Evolutionary conservation across 352 stramenopile species (phyloP).

Genomic region (Phytophthora idaei): DNA sequence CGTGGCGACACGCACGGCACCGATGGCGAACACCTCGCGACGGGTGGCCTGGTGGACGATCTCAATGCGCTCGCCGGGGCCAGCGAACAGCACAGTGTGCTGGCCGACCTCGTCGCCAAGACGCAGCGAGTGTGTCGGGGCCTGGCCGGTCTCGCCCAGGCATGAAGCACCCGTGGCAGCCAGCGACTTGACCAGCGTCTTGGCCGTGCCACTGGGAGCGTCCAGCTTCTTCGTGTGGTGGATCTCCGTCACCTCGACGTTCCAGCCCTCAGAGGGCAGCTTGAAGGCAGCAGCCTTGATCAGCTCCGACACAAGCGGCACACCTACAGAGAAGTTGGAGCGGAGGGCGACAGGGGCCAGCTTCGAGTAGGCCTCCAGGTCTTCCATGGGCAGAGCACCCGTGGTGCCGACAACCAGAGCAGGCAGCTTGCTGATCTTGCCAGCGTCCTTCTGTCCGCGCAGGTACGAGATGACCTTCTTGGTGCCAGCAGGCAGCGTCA

Average conservation of each 20-base stretch:
- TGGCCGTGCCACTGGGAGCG: conserved; percentile 78
- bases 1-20: conserved; percentile 69
- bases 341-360: conserved; percentile 69
- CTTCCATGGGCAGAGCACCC: conserved; percentile 55
- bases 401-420: conserved; percentile 82
- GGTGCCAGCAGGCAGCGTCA: conserved; percentile 76
- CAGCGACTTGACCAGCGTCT: conserved; percentile 78
- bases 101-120: conserved; percentile 84
- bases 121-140: conserved; percentile 70
- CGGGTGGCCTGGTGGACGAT: conserved; percentile 83
- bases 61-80: conserved; percentile 81
- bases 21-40: conserved; percentile 84
- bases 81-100: conserved; percentile 84
- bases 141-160: conserved; percentile 48
- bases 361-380: conserved; percentile 68
- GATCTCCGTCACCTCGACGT: conserved; percentile 82
- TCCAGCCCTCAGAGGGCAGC: conserved; percentile 73
- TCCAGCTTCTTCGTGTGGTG: conserved; percentile 91
- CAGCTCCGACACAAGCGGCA: conserved; percentile 78
- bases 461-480: conserved; percentile 66
- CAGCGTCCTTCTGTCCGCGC: conserved; percentile 57
- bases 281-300: conserved; percentile 78
- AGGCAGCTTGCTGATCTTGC: conserved; percentile 75
- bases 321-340: conserved; percentile 87
- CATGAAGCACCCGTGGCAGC: conserved; percentile 60